Base-by-base conservation (phyloP, 176 grass and related monocot species). In the Musa acuminata region DNA sequence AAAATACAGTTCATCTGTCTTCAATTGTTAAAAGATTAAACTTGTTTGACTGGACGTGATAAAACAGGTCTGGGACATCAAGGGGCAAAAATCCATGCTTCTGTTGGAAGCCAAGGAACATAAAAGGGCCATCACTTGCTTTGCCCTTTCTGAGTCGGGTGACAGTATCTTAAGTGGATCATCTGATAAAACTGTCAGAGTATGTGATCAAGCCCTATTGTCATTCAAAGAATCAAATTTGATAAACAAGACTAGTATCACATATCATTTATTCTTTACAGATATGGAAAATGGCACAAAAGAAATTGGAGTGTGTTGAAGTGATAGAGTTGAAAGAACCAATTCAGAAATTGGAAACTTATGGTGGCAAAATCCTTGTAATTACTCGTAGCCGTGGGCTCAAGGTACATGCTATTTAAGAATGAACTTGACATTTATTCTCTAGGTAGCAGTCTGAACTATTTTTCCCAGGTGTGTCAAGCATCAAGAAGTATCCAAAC, bases 1-100 rank as follows among this genome's bases (percentile, higher is more conserved):
- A 6, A 43, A 43, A 43, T 43, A 43, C 35, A 43, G 35, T 43
- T 43, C 35, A 43, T 43, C 4, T 43, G 4, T 43, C 35, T 43
- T 43, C 35, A 43, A 0, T 3, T 43, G 35, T 5, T 43, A 43
- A 43, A 43, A 43, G 24, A 72, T 72, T 74, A 24, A 77, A 11
- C 14, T 64, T 65, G 23, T 27, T 9, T 53, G 72, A 27, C 13
- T 16, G 21, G 11, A 55, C 10, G 27, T 55, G 26, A 54, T 52
- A 50, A 59, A 49, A 75, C 78, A 99, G 95, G 90, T 91, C 75
- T 99, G 90, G 95, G 95, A 99, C 74, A 99, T 99, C 74, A 94
- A 84, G 80, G 84, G 86, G 25, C 84, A 94, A 82, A 94, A 86
- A 77, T 83, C 88, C 26, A 64, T 87, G 84, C 85, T 99, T 24